Evolutionary conservation across 768 basidiomycete genomes (phyloP), one percentile per base, ranked within the genome.

Genomic region (Termitomyces heimii): DNA sequence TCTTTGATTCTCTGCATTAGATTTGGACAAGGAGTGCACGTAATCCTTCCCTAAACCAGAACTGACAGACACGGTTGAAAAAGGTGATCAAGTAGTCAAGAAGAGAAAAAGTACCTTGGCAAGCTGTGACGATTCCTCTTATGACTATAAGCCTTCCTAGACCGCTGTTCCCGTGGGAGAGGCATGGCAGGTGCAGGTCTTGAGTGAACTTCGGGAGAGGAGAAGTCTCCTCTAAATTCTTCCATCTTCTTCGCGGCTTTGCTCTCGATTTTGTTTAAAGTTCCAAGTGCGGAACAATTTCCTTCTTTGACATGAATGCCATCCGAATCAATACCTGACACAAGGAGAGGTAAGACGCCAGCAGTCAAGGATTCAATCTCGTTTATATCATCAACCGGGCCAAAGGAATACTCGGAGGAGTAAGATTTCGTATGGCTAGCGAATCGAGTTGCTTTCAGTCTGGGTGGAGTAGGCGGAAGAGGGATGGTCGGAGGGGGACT

Each of bases 331-430:
- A 88, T 72, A 4, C 85, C 86, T 10, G 86, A 86, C 46, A 88
- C 78, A 32, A 88, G 79, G 29, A 86, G 70, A 13, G 86, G 87
- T 3, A 89, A 75, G 22, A 89, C 75, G 29, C 83, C 83, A 16
- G 86, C 86, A 8, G 85, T 85, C 53, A 89, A 75, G 16, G 82
- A 83, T 58, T 89, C 86, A 54, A 89, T 87, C 71, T 87, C 85
- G 59, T 81, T 82, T 61, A 84, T 72, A 59, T 79, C 76, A 50
- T 79, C 80, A 31, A 83, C 76, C 10, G 79, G 72, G 18, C 79
- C 77, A 58, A 88, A 84, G 4, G 82, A 84, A 64, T 82, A 84
- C 24, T 82, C 83, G 42, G 83, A 84, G 0, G 84, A 85, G 60
- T 80, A 80, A 0, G 83, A 85, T 62, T 83, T 84, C 70, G 81